Evolutionary conservation across 2,329 filamentous ascomycete genomes (phyloP).

Genomic region (Colletotrichum echinochloae): DNA sequence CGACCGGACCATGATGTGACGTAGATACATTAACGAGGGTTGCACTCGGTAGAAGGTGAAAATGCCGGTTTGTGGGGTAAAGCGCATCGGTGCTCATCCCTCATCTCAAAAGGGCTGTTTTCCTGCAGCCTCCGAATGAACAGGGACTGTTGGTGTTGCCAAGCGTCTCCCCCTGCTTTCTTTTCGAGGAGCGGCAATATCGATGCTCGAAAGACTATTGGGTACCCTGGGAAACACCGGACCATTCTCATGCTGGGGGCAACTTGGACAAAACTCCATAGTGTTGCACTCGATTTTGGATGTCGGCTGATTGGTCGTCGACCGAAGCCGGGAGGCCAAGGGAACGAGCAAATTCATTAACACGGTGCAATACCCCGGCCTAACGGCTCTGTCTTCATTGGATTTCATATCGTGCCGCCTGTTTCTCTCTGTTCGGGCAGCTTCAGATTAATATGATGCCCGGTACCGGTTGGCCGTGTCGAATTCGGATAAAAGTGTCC

Average conservation of each 20-base stretch:
- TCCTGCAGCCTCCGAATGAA: not conserved
- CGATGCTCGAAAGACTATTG: not conserved
- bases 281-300: not conserved
- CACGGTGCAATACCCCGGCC: constrained; percentile 6
- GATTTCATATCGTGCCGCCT: not conserved
- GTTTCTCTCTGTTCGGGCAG: not conserved
- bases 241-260: not conserved
- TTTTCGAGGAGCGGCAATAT: not conserved
- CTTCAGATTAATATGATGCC: not conserved
- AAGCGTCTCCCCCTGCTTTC: not conserved
- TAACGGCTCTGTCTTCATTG: not conserved
- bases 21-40: constrained; percentile 13
- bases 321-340: not conserved
- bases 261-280: not conserved
- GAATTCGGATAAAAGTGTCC: not conserved
- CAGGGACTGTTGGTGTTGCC: not conserved
- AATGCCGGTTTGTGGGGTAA: not conserved
- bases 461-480: not conserved
- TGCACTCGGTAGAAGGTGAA: constrained; percentile 1
- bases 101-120: not conserved
- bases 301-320: not conserved
- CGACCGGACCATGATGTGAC: not conserved
- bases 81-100: not conserved
- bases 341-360: constrained; percentile 4
- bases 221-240: not conserved